Percentiles rank a stretch among this genome's conserved stretches.
Evolutionary conservation across 1,284 basidiomycete genomes (phyloP).

Genomic region (Fomitopsis betulina): DNA sequence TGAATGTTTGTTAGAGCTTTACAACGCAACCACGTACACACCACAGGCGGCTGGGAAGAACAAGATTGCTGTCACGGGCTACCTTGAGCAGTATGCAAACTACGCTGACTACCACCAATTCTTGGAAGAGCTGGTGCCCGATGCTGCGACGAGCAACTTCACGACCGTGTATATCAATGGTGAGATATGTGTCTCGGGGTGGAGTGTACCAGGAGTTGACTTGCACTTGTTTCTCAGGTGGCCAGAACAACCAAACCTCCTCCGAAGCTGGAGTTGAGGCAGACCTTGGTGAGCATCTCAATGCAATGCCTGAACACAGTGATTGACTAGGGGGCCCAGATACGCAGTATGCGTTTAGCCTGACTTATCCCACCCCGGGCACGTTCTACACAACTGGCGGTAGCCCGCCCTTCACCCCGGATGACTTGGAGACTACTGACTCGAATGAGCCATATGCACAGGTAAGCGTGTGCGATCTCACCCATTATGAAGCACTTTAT

Average conservation of each 20-base stretch:
- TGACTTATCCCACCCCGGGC: constrained; percentile 44
- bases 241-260: constrained; percentile 55
- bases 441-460: constrained; percentile 63
- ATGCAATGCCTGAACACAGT: neutral
- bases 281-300: constrained; percentile 39
- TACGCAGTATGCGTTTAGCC: constrained; percentile 60
- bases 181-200: neutral
- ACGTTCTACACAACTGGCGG: constrained; percentile 61
- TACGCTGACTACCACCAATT: constrained; percentile 41
- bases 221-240: constrained; percentile 30
- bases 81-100: constrained; percentile 56
- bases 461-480: constrained; percentile 25
- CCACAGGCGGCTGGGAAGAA: constrained; percentile 41
- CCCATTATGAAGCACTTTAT: neutral
- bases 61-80: constrained; percentile 56
- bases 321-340: constrained; percentile 30
- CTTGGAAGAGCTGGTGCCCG: constrained; percentile 27
- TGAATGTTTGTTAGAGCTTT: constrained; percentile 50
- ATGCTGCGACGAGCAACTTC: constrained; percentile 34
- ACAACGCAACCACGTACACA: constrained; percentile 47
- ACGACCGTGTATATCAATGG: constrained; percentile 37
- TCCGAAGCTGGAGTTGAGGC: constrained; percentile 60
- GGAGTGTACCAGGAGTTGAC: neutral
- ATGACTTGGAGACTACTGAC: constrained; percentile 33
- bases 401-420: constrained; percentile 52